Evolutionary conservation across 371 early-diverging fungal genomes (phyloP).

Genomic region (Syncephalastrum racemosum): DNA sequence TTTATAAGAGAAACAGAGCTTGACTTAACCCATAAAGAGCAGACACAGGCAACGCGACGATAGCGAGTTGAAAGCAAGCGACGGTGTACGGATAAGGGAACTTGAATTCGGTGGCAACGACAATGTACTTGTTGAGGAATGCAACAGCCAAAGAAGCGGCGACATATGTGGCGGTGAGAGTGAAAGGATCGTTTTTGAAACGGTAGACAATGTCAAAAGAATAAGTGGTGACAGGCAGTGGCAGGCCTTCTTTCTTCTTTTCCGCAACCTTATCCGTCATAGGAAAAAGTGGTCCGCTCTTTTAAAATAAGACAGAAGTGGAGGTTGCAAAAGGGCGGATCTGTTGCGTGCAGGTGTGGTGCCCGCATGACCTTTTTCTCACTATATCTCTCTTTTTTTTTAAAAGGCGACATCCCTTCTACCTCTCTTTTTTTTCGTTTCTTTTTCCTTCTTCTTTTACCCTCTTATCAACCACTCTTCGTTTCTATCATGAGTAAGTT

Average conservation of each 20-base stretch:
- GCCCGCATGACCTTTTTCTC: conserved; percentile 4
- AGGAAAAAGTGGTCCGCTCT: background rate
- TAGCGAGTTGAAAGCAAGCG: conserved; percentile 9
- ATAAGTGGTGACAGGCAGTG: background rate
- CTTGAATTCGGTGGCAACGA: conserved; percentile 13
- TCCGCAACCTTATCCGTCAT: background rate
- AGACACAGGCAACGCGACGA: conserved; percentile 1
- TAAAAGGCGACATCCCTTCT: background rate
- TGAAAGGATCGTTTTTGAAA: background rate
- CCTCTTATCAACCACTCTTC: background rate
- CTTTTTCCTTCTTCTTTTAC: conserved; percentile 1
- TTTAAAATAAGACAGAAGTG: background rate
- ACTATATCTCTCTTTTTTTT: conserved; percentile 2
- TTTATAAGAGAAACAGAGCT: no score
- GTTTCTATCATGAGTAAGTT: background rate
- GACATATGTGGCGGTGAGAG: conserved; percentile 1
- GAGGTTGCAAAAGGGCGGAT: background rate
- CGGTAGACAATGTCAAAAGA: background rate
- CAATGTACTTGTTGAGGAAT: conserved; percentile 1
- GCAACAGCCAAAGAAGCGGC: conserved; percentile 7
- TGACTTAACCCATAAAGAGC: no score
- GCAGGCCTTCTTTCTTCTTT: conserved; percentile 5
- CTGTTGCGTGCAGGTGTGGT: background rate
- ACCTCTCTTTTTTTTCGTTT: background rate
- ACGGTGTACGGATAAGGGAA: conserved; percentile 12